Evolutionary conservation across 148 eudicot genomes (phyloP), one percentile per base, ranked within the genome.

Genomic region (Euryodendron excelsum): DNA sequence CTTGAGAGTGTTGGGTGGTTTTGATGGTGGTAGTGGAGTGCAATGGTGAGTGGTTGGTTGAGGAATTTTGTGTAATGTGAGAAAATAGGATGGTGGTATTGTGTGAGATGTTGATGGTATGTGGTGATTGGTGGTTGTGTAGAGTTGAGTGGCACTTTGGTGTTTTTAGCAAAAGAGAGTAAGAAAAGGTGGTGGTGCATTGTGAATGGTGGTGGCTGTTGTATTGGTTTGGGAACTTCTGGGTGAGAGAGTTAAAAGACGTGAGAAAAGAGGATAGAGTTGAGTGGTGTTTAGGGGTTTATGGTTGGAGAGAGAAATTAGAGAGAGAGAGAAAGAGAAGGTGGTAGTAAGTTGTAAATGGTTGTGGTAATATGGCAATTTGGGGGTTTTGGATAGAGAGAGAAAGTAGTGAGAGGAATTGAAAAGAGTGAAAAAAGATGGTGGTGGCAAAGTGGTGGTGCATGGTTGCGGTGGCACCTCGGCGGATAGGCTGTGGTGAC

Each of bases 311-410:
- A 41, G 50, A 23, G 10, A 65, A 61, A 12, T 20, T 65, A 21
- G 69, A 10, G 34, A 36, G 13, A 65, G 66, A 62, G 27, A 62
- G 45, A 18, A 65, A 65, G 69, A 66, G 28, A 66, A 66, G 48
- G 3, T 66, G 71, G 47, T 7, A 31, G 25, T 66, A 28, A 37
- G 48, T 44, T 44, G 53, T 25, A 45, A 67, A 41, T 68, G 23
- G 20, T 68, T 47, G 52, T 25, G 13, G 31, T 23, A 65, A 30
- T 65, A 21, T 21, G 33, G 20, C 41, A 53, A 10, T 28, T 70
- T 47, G 58, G 56, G n/a, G 59, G n/a, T 27, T 47, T 39, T 37
- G 27, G 71, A 0, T 37, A 27, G 60, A 50, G 55, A 5, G 10
- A 4, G 12, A 69, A 69, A 23, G 23, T 23, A 5, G 8, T 27